Conservation (phyloP, 768 basidiomycete genomes). For the Peribolospora baueri region DNA sequence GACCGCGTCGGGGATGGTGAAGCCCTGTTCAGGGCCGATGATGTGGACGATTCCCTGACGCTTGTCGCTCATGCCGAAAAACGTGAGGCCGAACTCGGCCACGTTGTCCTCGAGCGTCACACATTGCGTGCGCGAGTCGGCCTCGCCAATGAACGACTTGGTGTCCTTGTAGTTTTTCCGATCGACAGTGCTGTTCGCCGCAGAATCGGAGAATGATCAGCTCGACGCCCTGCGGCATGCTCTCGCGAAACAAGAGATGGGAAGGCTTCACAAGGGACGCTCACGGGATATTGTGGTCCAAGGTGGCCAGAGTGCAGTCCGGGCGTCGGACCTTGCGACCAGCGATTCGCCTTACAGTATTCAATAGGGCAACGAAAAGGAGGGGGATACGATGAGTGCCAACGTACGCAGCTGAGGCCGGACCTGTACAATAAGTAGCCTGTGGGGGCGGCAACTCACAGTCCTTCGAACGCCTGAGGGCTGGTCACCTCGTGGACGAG, state of each 20-base stretch:
- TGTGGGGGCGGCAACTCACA: conserved; percentile 14
- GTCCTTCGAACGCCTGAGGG: conserved; percentile 73
- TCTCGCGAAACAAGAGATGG: neutral
- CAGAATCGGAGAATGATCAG: conserved; percentile 1
- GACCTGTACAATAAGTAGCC: too few species aligned
- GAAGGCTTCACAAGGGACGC: neutral
- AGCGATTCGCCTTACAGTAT: conserved; percentile 21
- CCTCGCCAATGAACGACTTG: conserved; percentile 46
- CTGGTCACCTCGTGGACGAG: conserved; percentile 80
- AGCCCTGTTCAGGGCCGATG: conserved; percentile 83
- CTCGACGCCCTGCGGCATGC: neutral
- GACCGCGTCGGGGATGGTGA: conserved; percentile 34
- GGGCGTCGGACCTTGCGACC: conserved; percentile 52
- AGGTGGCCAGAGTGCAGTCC: conserved; percentile 70
- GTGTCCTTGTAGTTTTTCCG: conserved; percentile 52
- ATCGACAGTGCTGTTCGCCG: conserved; percentile 32
- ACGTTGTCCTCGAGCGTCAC: conserved; percentile 67
- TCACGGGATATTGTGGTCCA: conserved; percentile 23
- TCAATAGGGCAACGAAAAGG: conserved; percentile 16
- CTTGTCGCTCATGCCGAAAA: conserved; percentile 71
- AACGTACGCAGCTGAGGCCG: neutral
- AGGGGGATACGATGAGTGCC: neutral
- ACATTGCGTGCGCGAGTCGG: conserved; percentile 65
- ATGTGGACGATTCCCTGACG: conserved; percentile 47
- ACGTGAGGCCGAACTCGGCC: conserved; percentile 72